Conservation (phyloP, 2,329 filamentous ascomycete genomes). For the Didymella glomerata region DNA sequence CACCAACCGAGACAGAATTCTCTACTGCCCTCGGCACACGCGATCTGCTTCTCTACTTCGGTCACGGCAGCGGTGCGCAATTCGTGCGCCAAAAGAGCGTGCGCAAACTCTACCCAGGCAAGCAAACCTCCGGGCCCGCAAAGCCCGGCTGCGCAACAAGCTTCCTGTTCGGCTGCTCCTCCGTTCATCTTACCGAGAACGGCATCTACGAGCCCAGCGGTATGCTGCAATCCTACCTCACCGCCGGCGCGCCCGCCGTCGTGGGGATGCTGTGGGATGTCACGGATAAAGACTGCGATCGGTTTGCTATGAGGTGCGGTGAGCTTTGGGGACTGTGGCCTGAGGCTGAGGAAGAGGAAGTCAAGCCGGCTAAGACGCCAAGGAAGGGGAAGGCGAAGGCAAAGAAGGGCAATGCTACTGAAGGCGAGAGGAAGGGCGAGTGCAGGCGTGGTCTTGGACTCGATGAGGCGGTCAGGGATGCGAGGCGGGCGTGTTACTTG, state of each 20-base stretch:
- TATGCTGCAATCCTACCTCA: slow-evolving; percentile 89
- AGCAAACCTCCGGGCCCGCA: slow-evolving; percentile 38
- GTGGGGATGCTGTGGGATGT: slow-evolving; percentile 98
- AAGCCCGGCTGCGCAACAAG: slow-evolving; percentile 72
- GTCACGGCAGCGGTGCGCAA: slow-evolving; percentile 92
- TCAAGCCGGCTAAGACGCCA: slow-evolving; percentile 34
- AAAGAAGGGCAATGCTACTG: slow-evolving; percentile 37
- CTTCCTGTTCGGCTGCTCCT: slow-evolving; percentile 94
- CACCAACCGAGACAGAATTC: slow-evolving; percentile 81
- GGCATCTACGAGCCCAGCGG: slow-evolving; percentile 88
- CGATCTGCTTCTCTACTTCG: slow-evolving; percentile 89
- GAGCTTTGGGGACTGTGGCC: slow-evolving; percentile 83
- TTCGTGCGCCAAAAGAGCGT: slow-evolving; percentile 89
- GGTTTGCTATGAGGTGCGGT: slow-evolving; percentile 80
- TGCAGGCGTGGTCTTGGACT: slow-evolving; percentile 57
- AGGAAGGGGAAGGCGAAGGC: slow-evolving; percentile 41
- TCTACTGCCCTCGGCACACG: slow-evolving; percentile 69
- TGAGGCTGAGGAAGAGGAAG: slow-evolving; percentile 50
- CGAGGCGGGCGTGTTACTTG: slow-evolving; percentile 82
- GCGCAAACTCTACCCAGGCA: slow-evolving; percentile 70
- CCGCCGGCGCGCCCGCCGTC: slow-evolving; percentile 80
- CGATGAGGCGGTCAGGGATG: slow-evolving; percentile 81
- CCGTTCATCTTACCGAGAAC: slow-evolving; percentile 78
- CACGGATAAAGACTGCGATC: slow-evolving; percentile 96
- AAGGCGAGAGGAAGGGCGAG: slow-evolving; percentile 30